Conservation (phyloP, 805 yeast species). For the Schizosaccharomyces japonicus region DNA sequence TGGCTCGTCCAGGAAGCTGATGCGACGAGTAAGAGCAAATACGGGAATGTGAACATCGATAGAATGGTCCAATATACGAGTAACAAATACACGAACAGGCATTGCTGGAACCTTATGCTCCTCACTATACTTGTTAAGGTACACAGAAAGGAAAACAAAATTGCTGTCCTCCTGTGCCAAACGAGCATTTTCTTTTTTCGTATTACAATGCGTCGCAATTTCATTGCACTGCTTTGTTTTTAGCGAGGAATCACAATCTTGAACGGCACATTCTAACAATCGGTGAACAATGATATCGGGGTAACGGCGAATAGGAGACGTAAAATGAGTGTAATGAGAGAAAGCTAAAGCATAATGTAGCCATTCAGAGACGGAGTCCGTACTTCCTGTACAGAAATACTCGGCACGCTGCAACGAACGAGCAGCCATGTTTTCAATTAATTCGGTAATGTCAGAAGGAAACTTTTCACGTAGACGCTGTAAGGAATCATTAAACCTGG, state of each 20-base stretch:
- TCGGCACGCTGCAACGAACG: conserved; percentile 71
- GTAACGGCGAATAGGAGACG: conserved; percentile 77
- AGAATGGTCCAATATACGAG: neutral
- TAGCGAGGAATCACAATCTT: conserved; percentile 6
- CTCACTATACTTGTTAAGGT: neutral
- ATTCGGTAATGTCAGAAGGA: conserved; percentile 38
- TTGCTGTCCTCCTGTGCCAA: neutral
- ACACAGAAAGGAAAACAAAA: neutral
- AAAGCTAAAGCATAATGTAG: conserved; percentile 62
- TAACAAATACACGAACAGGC: neutral
- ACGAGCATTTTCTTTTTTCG: neutral
- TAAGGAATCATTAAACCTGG: conserved; percentile 48
- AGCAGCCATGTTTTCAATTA: conserved; percentile 53
- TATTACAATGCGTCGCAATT: neutral
- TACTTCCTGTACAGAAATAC: conserved; percentile 70
- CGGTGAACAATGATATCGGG: conserved; percentile 84
- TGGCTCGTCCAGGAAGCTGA: neutral
- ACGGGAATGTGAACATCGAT: neutral
- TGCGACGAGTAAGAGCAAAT: neutral
- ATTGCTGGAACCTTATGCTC: neutral
- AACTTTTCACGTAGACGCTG: conserved; percentile 23
- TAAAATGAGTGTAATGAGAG: conserved; percentile 78
- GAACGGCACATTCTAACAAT: conserved; percentile 51
- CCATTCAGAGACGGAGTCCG: conserved; percentile 44
- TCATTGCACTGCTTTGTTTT: neutral